Base-by-base conservation (phyloP, 2,329 filamentous ascomycete genomes). In the Trichoderma sp. region DNA sequence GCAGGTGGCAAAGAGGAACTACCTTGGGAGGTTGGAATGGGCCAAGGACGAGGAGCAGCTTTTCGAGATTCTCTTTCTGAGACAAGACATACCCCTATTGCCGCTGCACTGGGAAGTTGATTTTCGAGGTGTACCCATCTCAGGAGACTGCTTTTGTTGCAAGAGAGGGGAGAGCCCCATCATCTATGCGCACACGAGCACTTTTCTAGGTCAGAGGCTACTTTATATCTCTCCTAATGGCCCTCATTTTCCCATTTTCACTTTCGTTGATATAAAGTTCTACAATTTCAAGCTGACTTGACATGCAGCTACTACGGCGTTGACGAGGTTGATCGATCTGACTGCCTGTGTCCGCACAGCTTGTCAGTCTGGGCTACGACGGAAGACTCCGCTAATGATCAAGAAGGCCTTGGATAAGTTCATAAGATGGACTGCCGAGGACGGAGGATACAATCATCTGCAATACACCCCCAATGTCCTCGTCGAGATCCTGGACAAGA, bases 1-100 rank as follows among this genome's bases (percentile, higher is more conserved):
- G 75, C 80, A 83, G 71, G 73, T 76, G 53, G 82, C 85, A 73
- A 84, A 81, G 75, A 68, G 73, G 33, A 73, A 76, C 1, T 83
- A 81, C 64, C 80, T 81, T 0, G 80, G 80, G 29, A 80, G 84
- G 52, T 81, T 81, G 57, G 78, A 81, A 67, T 88, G 86, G 85
- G 80, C 87, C 33, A 76, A 80, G 11, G 83, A 83, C n/a, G 86
- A 87, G 72, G 80, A 82, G 35, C 75, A 73, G 2, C 76, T 83
- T 37, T 83, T 83, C 66, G 79, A 82, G 72, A 77, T 81, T 47
- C 71, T 83, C 2, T 83, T 79, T 70, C 75, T 80, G 72, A 74
- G 82, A n/a, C 78, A 82, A 70, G 78, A 81, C 68, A 75, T 80
- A 3, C 79, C 82, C 2, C 76, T 83, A 35, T 71, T 83, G 13